Evolutionary conservation across 225 moss, liverwort and hornwort species (phyloP).

Genomic region (Bryoerythrophyllum caledonicum): DNA sequence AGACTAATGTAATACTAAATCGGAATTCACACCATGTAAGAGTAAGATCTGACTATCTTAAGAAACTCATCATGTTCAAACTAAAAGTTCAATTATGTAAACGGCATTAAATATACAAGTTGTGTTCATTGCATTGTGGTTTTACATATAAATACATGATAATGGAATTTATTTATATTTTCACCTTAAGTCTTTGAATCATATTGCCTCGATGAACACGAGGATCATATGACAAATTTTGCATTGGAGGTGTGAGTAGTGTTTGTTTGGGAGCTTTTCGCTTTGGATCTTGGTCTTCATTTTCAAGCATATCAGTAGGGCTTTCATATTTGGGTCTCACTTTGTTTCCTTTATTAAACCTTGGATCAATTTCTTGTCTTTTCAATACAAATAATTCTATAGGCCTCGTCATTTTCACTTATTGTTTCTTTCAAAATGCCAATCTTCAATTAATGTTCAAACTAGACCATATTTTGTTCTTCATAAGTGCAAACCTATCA

Average conservation of each 20-base stretch:
- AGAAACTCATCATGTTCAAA: not conserved
- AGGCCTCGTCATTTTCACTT: not conserved
- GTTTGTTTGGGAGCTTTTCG: slow-evolving; percentile 48
- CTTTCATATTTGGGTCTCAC: slow-evolving; percentile 57
- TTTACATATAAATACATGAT: accelerated
- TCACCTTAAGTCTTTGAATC: slow-evolving; percentile 39
- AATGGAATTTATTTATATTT: accelerated
- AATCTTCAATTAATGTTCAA: not conserved
- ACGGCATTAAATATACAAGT: no score
- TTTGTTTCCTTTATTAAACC: slow-evolving; percentile 59
- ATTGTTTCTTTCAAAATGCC: not conserved
- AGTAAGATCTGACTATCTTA: not conserved
- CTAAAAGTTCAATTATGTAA: not conserved
- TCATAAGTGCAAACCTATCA: not conserved
- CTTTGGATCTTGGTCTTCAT: slow-evolving; percentile 7
- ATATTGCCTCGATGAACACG: slow-evolving; percentile 44
- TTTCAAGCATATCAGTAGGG: slow-evolving; percentile 41
- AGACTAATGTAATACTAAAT: no score
- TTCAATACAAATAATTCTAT: slow-evolving; percentile 25
- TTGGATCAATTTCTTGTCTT: slow-evolving; percentile 36
- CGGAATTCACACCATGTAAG: not conserved
- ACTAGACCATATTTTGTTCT: not conserved
- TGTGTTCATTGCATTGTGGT: not conserved
- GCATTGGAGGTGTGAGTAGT: slow-evolving; percentile 46
- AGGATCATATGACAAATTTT: slow-evolving; percentile 58